Evolutionary conservation across 176 grass and related monocot species (phyloP), one percentile per base, ranked within the genome.

Genomic region (Triticum aestivum): DNA sequence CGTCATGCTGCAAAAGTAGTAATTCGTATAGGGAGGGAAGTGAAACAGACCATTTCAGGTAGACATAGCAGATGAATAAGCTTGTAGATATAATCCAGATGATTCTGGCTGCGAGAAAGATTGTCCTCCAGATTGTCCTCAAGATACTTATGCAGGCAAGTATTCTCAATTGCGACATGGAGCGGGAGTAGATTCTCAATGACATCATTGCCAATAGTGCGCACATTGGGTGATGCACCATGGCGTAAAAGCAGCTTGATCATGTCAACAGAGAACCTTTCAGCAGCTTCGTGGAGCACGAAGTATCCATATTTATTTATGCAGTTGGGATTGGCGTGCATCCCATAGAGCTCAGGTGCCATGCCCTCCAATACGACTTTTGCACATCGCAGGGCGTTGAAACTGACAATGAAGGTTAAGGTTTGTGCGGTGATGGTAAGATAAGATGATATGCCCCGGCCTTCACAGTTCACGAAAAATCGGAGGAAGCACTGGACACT

Each of bases 81-180:
- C 51, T 34, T 86, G 76, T 41, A 79, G 65, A 72, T 9, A 79
- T 70, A 86, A 26, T 79, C 68, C 13, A 59, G 26, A 68, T 45
- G 78, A 79, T 69, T 35, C 32, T 69, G 66, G 15, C 32, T 69
- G 66, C 32, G 8, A 69, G 66, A 69, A 69, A 69, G 66, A 69
- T 37, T 37, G 33, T 69, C 8, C 65, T 68, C 30, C 29, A 66
- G 42, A 79, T 79, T 69, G 9, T 79, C 84, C 49, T 86, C 84
- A 3, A 86, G 15, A 79, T 86, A 86, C 75, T 69, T 86, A 32
- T 86, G 84, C 47, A 86, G 23, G 15, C 84, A 86, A 79, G 84
- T 61, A 65, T 79, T 79, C 47, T 86, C 75, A 70, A 79, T 11
- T 21, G 84, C 84, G 13, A 79, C 75, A 79, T 86, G 84, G 34